Percentiles rank a stretch among this genome's conserved stretches.
Evolutionary conservation across 106 monocot species (phyloP).

Genomic region (Chionographis japonica): DNA sequence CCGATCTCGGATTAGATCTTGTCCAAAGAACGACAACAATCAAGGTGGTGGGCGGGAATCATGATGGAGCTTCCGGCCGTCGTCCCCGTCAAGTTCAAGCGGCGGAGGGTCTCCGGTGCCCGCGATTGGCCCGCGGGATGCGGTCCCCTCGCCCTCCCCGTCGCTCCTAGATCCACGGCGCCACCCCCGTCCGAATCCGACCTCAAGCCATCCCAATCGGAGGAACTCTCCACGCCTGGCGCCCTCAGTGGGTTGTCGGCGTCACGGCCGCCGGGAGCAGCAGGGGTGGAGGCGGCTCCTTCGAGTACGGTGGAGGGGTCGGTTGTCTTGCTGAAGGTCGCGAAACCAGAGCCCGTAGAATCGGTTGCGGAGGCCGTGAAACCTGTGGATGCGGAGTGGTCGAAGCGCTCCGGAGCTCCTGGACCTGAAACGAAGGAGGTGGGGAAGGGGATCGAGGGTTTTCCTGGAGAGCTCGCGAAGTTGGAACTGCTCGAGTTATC

Average conservation of each 20-base stretch:
- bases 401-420: no score
- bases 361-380: no score
- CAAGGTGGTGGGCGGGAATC: neutral
- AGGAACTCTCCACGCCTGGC: neutral
- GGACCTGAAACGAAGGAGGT: neutral
- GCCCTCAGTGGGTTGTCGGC: no score
- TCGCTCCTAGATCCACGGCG: neutral
- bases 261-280: no score
- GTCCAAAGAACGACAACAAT: no score
- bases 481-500: neutral
- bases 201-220: neutral
- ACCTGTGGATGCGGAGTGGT: no score
- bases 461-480: neutral
- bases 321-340: no score
- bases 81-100: constrained; percentile 14
- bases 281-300: no score
- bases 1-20: no score
- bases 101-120: constrained; percentile 15
- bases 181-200: neutral
- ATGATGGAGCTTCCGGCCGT: constrained; percentile 2
- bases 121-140: constrained; percentile 24
- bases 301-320: no score
- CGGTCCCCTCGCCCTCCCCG: neutral
- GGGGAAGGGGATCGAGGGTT: neutral
- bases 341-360: no score